Evolutionary conservation across 352 stramenopile genomes (phyloP).

Genomic region (Globisporangium rhizosaccharum): DNA sequence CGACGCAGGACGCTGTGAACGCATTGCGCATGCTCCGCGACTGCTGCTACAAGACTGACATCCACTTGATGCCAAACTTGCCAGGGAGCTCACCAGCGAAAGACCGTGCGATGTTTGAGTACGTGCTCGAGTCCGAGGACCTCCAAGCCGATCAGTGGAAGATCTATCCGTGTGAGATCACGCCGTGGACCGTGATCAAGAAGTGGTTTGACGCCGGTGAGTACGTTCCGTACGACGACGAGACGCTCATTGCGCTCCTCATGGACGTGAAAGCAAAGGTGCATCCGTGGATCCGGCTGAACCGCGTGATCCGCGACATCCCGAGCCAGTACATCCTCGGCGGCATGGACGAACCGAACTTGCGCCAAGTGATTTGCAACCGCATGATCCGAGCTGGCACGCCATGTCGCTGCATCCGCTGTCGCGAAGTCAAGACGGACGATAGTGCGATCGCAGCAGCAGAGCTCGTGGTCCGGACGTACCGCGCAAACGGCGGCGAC

Average conservation of each 20-base stretch:
- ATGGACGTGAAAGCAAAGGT: constrained; percentile 89
- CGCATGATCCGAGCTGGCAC: constrained; percentile 72
- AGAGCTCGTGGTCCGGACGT: constrained; percentile 70
- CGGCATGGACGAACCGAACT: constrained; percentile 89
- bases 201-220: constrained; percentile 86
- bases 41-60: constrained; percentile 92
- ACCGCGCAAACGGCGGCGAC: constrained; percentile 79
- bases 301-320: constrained; percentile 92
- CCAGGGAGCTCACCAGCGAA: constrained; percentile 77
- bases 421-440: constrained; percentile 88
- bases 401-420: constrained; percentile 87
- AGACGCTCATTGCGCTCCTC: constrained; percentile 85
- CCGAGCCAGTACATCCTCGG: constrained; percentile 92
- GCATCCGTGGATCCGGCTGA: constrained; percentile 93
- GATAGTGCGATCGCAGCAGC: constrained; percentile 68
- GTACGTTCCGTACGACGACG: constrained; percentile 88
- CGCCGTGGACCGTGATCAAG: constrained; percentile 88
- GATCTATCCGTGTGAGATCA: constrained; percentile 93
- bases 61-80: constrained; percentile 92
- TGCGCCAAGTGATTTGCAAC: constrained; percentile 86
- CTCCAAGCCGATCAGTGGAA: constrained; percentile 95
- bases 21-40: constrained; percentile 87
- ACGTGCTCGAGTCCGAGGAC: constrained; percentile 80
- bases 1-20: constrained; percentile 55
- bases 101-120: constrained; percentile 89